Evolutionary conservation across 2,329 filamentous ascomycete species (phyloP).

Genomic region (Tolypocladium endophyticum): DNA sequence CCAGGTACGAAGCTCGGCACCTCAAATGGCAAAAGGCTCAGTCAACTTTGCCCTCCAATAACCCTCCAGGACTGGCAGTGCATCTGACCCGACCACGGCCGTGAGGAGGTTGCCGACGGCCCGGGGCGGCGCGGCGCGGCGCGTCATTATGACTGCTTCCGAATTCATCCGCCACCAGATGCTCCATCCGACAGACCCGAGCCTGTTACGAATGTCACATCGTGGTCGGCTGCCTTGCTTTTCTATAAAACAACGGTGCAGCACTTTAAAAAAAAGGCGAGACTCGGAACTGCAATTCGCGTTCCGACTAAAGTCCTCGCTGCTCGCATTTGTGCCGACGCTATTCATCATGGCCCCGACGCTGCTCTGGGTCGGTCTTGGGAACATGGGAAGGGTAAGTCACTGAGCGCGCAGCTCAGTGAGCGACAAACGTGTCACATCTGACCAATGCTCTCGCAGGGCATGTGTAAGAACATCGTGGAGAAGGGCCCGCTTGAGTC

Average conservation of each 20-base stretch:
- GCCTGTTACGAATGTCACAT: not conserved
- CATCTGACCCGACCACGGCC: not conserved
- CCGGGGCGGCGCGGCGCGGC: not conserved
- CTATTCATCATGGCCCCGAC: constrained; percentile 40
- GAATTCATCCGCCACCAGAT: not conserved
- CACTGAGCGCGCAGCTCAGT: not conserved
- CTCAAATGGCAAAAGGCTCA: not conserved
- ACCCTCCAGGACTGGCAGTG: not conserved
- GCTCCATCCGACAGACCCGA: not conserved
- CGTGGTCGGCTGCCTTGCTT: not conserved
- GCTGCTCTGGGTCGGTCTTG: constrained; percentile 71
- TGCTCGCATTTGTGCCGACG: not conserved
- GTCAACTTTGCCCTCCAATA: not conserved
- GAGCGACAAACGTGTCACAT: constrained; percentile 10
- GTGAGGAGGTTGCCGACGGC: not conserved
- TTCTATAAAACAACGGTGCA: not conserved
- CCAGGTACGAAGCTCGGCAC: not conserved
- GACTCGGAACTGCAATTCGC: not conserved
- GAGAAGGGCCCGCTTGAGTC: constrained; percentile 62
- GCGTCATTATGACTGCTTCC: not conserved
- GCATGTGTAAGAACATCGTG: constrained; percentile 76
- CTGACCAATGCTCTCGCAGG: constrained; percentile 32
- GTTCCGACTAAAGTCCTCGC: not conserved
- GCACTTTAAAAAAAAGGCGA: not conserved
- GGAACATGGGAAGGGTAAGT: constrained; percentile 73